Evolutionary conservation across 116 monocot genomes (phyloP), one percentile per base, ranked within the genome.

Genomic region (Trichopus zeylanicus): DNA sequence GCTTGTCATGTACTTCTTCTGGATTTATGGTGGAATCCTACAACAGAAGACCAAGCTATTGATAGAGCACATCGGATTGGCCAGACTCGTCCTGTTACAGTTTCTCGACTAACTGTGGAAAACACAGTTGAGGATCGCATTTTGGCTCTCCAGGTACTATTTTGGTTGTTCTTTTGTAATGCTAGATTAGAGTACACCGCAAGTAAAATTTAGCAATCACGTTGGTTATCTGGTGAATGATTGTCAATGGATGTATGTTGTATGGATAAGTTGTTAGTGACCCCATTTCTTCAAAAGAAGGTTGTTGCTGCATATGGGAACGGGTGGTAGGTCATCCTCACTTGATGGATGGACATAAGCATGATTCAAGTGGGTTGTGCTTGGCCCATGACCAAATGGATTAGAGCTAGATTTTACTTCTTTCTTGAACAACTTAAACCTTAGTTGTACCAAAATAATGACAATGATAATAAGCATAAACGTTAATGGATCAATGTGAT

Each of bases 1-100:
- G 93, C 88, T 31, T 79, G 74, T 55, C 93, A 93, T 82, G 93
- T 93, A 63, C 51, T 93, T 67, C 76, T 93, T 51, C 60, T 88
- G 29, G 93, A 93, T 53, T 68, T 85, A 11, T 93, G 93, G 93
- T 93, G 93, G 93, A 93, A 93, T 63, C 93, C 93, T 32, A 81
- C 81, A 27, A 82, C 93, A 37, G 93, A 93, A 67, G 93, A 93
- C 61, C 93, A 93, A 55, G 93, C 93, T 35, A 75, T 93, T 70
- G 93, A 88, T 55, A 73, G 93, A 67, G 93, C 93, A 60, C 93
- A 93, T 42, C 67, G 93, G 48, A 93, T 93, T 69, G 93, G 93
- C 27, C 93, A 93, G 75, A 93, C 74, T 66, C 81, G 88, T 30
- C 85, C 93, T 53, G 93, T 93, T 31, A 88, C 76, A 51, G 93